Evolutionary conservation across 23 red algal genomes (phyloP).

Genomic region (Gracilaria gracilis): DNA sequence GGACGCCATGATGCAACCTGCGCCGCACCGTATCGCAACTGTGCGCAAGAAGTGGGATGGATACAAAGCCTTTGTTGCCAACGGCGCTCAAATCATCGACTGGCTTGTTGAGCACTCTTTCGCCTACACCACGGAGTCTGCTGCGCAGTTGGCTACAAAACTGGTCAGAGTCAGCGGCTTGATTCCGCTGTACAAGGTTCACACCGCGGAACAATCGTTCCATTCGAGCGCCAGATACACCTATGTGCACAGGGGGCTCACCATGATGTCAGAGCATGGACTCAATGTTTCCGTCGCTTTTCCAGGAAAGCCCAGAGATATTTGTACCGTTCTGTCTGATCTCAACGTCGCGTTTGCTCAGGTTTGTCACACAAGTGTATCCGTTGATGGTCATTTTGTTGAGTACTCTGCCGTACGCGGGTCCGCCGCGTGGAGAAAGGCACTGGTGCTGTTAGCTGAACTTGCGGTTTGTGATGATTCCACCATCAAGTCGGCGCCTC

Average conservation of each 20-base stretch:
- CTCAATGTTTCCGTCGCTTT: slow-evolving; percentile 42
- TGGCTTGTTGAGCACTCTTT: slow-evolving; percentile 52
- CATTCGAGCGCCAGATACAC: neutral
- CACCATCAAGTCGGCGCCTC: neutral
- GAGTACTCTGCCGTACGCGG: slow-evolving; percentile 53
- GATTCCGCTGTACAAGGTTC: slow-evolving; percentile 47
- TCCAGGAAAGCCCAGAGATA: slow-evolving; percentile 4
- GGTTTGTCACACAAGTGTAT: slow-evolving; percentile 38
- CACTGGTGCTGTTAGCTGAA: slow-evolving; percentile 44
- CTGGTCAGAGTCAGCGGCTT: slow-evolving; percentile 50
- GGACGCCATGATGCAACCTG: slow-evolving; percentile 60
- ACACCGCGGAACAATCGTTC: slow-evolving; percentile 40
- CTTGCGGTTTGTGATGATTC: slow-evolving; percentile 40
- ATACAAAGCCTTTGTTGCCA: slow-evolving; percentile 32
- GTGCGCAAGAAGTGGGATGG: slow-evolving; percentile 43
- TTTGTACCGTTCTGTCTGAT: slow-evolving; percentile 46
- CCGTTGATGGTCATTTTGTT: slow-evolving; percentile 46
- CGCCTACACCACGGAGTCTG: slow-evolving; percentile 17
- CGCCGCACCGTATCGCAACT: neutral
- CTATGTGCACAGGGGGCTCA: slow-evolving; percentile 54
- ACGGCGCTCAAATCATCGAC: slow-evolving; percentile 42
- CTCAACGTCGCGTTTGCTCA: slow-evolving; percentile 52
- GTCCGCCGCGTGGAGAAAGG: slow-evolving; percentile 38
- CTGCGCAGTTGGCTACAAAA: slow-evolving; percentile 39
- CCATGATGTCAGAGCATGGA: slow-evolving; percentile 29